Percentiles rank a stretch among this genome's conserved stretches.
These are phyloP conservation scores for Psilocybe sp. DNA, from an alignment of 768 basidiomycete genomes.

Conservation along the genomic window DNA sequence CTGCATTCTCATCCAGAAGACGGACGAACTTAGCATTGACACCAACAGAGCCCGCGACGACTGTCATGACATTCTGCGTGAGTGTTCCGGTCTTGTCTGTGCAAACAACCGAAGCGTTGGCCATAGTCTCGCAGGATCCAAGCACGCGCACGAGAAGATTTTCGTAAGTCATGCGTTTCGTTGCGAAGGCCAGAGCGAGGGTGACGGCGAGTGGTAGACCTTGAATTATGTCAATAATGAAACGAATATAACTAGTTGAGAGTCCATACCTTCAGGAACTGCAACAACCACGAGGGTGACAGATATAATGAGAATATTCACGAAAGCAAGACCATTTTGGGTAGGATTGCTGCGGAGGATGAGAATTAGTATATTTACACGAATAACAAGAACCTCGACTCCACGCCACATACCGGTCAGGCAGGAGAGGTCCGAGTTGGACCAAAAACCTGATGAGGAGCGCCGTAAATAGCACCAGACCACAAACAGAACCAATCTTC, in stretches of 20 bases:
- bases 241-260: neutral
- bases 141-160: constrained; percentile 94
- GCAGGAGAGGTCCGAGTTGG: constrained; percentile 63
- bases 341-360: constrained; percentile 51
- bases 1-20: constrained; percentile 65
- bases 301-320: constrained; percentile 90
- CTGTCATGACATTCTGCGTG: constrained; percentile 92
- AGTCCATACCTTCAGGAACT: constrained; percentile 41
- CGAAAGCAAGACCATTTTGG: constrained; percentile 86
- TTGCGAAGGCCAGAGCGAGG: constrained; percentile 94
- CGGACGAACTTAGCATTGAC: constrained; percentile 93
- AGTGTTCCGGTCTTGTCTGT: constrained; percentile 97
- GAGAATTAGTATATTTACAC: neutral
- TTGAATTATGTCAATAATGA: constrained; percentile 20
- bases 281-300: constrained; percentile 71
- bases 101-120: constrained; percentile 92
- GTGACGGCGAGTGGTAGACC: constrained; percentile 95
- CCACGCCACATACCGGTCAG: constrained; percentile 43
- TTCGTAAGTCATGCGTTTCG: constrained; percentile 96
- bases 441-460: constrained; percentile 97
- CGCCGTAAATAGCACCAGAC: constrained; percentile 74
- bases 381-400: neutral
- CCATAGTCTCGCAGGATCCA: constrained; percentile 98
- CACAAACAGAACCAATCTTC: constrained; percentile 81
- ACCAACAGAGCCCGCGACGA: constrained; percentile 94